phyloP scores from a whole-genome alignment of 306 rosid genomes.

The Prunus mongolica region DNA sequence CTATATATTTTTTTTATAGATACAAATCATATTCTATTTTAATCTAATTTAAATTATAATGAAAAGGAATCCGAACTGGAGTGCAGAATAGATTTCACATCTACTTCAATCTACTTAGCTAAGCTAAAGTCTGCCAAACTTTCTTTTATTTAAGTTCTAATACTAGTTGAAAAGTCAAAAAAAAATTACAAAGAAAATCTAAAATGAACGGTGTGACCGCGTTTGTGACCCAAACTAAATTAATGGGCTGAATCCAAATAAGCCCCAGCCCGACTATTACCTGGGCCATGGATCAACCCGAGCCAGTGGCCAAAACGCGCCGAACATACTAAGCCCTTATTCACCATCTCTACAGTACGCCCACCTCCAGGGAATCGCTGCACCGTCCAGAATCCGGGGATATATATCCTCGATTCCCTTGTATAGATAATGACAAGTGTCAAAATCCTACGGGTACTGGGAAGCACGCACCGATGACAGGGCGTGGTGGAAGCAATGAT shows the following conservation, averaged over 20 bases:
- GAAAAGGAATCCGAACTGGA: accelerated
- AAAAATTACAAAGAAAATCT: no score
- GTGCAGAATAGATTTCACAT: no score
- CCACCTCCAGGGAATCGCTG: not conserved
- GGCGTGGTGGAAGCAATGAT: not conserved
- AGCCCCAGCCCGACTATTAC: not conserved
- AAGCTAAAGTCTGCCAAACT: no score
- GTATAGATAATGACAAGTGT: not conserved
- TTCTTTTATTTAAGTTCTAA: no score
- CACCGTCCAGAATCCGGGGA: slow-evolving; percentile 9
- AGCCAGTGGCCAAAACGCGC: not conserved
- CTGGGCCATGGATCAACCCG: not conserved
- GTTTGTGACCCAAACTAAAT: no score
- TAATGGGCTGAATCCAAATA: no score
- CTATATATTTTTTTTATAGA: accelerated
- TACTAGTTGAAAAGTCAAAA: no score
- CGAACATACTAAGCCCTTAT: not conserved
- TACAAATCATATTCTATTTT: no score
- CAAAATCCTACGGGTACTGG: not conserved
- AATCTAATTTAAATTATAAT: no score
- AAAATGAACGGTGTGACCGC: no score
- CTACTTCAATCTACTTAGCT: no score
- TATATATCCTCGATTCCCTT: slow-evolving; percentile 13
- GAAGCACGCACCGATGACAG: not conserved
- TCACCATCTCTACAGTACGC: not conserved